Base-by-base conservation (phyloP, 192 early-diverging fungal species). In the Gamsiella multidivaricata region DNA sequence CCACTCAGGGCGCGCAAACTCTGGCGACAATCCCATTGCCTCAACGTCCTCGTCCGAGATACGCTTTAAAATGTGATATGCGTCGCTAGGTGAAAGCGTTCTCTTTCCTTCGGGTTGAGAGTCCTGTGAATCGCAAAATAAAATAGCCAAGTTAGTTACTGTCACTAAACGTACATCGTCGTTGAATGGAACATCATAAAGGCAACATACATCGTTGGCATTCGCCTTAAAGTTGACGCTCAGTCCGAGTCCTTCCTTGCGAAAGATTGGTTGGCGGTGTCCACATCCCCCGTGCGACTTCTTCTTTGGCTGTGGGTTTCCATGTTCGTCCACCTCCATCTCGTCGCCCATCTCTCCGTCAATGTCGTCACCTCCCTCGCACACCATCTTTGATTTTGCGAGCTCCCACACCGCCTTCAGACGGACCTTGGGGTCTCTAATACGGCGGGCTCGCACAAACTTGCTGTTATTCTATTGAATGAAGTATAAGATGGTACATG, bases 1-100 rank as follows among this genome's bases (percentile, higher is more conserved):
- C 97, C 97, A 99, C 80, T 98, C 97, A 11, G 97, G 97, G 17
- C 96, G 88, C 17, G 97, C 96, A 85, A 87, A 98, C 63, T 95
- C 88, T 31, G 92, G 89, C 57, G 91, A 90, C 23, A 99, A 81
- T 26, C 96, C 97, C 90, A 99, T 93, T 63, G 85, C 85, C 52
- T 84, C 65, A 32, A 91, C 89, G 65, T 98, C 97, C 74, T 92
- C 88, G 68, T 97, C 93, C 12, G 88, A 84, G 61, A 99, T 98
- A 57, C 87, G 89, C 74, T 91, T 90, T 55, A 99, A 87, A 17
- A 98, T 91, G 70, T 91, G 88, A 18, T 93, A 81, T 42, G 93
- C 95, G 52, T 90, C 88, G 54, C 88, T 84, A 14, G 94, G 90
- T 23, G 91, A 88, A 36, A 98, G 63, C 79, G 85, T 46, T 86